phyloP scores from a whole-genome alignment of 352 stramenopile genomes.

The Globisporangium cylindrosporum region DNA sequence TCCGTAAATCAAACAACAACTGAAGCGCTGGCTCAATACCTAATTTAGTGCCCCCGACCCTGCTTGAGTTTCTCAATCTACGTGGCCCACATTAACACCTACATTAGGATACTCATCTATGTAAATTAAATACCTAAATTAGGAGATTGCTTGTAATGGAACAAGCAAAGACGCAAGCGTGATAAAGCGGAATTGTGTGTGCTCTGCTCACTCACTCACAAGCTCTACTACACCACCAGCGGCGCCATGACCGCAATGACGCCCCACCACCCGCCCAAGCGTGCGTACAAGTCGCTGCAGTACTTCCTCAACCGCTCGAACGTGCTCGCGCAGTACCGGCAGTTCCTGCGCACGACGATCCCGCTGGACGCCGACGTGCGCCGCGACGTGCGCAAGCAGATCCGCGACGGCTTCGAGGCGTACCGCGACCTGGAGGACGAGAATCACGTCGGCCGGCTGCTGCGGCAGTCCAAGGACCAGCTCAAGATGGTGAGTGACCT shows the following conservation, averaged over 20 bases:
- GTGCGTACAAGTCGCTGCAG: slow-evolving; percentile 63
- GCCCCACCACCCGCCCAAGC: slow-evolving; percentile 10
- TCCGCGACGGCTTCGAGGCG: slow-evolving; percentile 56
- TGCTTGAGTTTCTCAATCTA: too few relatives aligned
- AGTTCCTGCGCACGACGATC: slow-evolving; percentile 61
- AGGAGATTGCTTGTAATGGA: too few relatives aligned
- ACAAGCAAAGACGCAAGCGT: neutral
- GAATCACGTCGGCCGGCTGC: slow-evolving; percentile 36
- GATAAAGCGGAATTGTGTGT: too few relatives aligned
- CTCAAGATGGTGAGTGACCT: slow-evolving; percentile 68
- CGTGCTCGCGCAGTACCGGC: slow-evolving; percentile 57
- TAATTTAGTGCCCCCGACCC: too few relatives aligned
- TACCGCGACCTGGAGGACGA: slow-evolving; percentile 53
- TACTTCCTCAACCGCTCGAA: slow-evolving; percentile 71
- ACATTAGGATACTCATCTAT: too few relatives aligned
- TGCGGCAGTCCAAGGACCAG: slow-evolving; percentile 58
- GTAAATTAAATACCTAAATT: too few relatives aligned
- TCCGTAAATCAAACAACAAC: too few relatives aligned
- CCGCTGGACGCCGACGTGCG: slow-evolving; percentile 40
- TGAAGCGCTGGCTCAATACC: too few relatives aligned
- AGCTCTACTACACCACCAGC: neutral
- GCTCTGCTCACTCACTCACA: too few relatives aligned
- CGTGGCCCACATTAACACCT: too few relatives aligned
- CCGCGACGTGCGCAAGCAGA: slow-evolving; percentile 56
- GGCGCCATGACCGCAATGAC: neutral